Base-by-base conservation (phyloP, 129 eudicot species). In the Arctium minus region DNA sequence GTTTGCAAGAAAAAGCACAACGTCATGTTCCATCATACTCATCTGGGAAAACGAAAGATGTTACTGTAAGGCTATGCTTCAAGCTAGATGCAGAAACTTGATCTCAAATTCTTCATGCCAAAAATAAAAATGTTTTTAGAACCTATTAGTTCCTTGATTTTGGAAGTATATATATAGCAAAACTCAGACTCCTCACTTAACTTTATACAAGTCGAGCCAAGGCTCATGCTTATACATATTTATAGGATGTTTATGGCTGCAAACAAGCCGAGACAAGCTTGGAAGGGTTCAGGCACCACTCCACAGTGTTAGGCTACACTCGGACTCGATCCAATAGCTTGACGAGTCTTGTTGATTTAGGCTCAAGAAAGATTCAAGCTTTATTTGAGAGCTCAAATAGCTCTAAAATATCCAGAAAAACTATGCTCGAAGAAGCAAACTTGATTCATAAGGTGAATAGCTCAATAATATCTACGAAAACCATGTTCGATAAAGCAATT, bases 21-120 rank as follows among this genome's bases (percentile, higher is more conserved):
- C 82, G 80, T 94, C 97, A 94, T 96, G 96, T 94, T 64, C 98
- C 98, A 88, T 94, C 98, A 88, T 70, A 84, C 83, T 92, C 94
- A 94, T 94, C 98, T 94, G 98, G 93, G 79, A 83, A 86, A 94
- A 94, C 91, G 75, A 90, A 88, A 85, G 87, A 65, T 78, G 94
- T 91, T 87, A 88, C 93, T 84, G 82, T 33, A 4, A 71, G 67
- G 2, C 67, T 73, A 74, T 73, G 69, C 44, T 85, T 64, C 70
- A 85, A 67, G 46, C 82, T 71, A 80, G 53, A 79, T 70, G 69
- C 85, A 80, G 38, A 15, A 38, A 17, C 33, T 60, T 67, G 64
- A 72, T 40, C 38, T 62, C 65, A 53, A 15, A 53, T 17, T 53
- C 7, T 53, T 60, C 29, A 60, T 60, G 29, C 68, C 68, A 60